These are phyloP conservation scores for Tolypocladium tundrense DNA, from an alignment of 2,329 filamentous ascomycete genomes.

Conservation along the genomic window DNA sequence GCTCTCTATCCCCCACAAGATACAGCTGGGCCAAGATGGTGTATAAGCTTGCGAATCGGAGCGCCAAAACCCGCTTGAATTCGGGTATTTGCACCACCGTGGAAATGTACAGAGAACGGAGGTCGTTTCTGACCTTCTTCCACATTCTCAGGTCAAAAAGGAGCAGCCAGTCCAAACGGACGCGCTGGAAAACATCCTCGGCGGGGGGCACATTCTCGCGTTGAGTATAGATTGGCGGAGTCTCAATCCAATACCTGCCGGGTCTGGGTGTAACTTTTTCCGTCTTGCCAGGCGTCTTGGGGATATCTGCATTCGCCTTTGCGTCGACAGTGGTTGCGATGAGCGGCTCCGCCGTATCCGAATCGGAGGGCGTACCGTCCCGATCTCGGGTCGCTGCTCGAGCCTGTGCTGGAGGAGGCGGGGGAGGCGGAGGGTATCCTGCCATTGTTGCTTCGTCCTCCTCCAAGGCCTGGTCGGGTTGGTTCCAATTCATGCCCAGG, in stretches of 20 bases:
- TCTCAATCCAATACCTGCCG: constrained; percentile 78
- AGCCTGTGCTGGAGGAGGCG: constrained; percentile 48
- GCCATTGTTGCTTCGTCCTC: constrained; percentile 69
- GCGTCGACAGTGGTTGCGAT: constrained; percentile 51
- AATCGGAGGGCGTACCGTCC: constrained; percentile 60
- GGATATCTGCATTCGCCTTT: constrained; percentile 62
- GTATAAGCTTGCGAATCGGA: constrained; percentile 92
- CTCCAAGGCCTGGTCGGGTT: constrained; percentile 58
- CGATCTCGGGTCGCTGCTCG: constrained; percentile 37
- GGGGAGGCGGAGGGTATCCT: constrained; percentile 56
- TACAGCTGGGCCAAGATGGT: constrained; percentile 90
- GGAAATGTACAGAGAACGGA: constrained; percentile 89
- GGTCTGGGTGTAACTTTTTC: constrained; percentile 45
- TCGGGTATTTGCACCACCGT: constrained; percentile 92
- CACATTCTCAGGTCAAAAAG: constrained; percentile 91
- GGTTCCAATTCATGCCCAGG: constrained; percentile 39
- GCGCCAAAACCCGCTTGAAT: constrained; percentile 87
- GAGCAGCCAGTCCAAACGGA: constrained; percentile 88
- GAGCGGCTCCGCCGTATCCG: constrained; percentile 56
- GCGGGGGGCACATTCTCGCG: constrained; percentile 55
- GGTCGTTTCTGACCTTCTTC: constrained; percentile 87
- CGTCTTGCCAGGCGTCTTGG: constrained; percentile 63
- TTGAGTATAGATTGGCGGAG: constrained; percentile 58
- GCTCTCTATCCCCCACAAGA: constrained; percentile 88
- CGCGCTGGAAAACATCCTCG: constrained; percentile 81